Percentiles rank a stretch among this genome's conserved stretches.
Conservation (phyloP, 768 basidiomycete genomes). For the Amanita polypyramis region DNA sequence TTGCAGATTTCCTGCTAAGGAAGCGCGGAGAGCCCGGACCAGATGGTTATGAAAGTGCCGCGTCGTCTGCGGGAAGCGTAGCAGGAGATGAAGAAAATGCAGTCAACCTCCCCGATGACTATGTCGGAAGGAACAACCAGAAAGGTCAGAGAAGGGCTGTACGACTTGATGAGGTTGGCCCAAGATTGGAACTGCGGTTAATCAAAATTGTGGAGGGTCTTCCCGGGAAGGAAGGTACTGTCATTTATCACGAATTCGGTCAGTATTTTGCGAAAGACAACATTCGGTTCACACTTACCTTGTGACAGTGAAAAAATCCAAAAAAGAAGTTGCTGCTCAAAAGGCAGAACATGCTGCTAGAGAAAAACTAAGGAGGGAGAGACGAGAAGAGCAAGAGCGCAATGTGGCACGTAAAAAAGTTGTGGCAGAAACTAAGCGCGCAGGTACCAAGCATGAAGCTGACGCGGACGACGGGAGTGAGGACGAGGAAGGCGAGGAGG, state of each 20-base stretch:
- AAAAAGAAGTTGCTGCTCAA: constrained; percentile 56
- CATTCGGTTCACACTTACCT: background rate
- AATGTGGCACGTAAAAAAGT: constrained; percentile 83
- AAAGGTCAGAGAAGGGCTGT: constrained; percentile 89
- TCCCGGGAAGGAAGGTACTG: constrained; percentile 87
- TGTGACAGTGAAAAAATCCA: constrained; percentile 79
- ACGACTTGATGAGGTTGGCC: constrained; percentile 87
- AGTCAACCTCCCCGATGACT: constrained; percentile 82
- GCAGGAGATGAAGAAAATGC: constrained; percentile 82
- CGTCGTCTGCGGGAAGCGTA: constrained; percentile 71
- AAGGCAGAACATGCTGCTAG: constrained; percentile 72
- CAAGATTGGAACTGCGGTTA: constrained; percentile 85
- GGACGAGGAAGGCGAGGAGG: constrained; percentile 23
- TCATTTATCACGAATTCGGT: constrained; percentile 95
- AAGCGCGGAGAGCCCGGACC: constrained; percentile 51
- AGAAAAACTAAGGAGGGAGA: constrained; percentile 62
- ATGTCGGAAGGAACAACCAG: constrained; percentile 90
- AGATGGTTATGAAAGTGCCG: constrained; percentile 69
- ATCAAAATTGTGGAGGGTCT: constrained; percentile 93
- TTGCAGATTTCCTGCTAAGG: constrained; percentile 88
- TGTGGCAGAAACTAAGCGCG: constrained; percentile 2
- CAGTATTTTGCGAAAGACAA: constrained; percentile 19
- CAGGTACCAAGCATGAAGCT: constrained; percentile 14
- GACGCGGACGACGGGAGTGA: constrained; percentile 14
- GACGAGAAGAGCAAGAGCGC: constrained; percentile 82